These are phyloP conservation scores for Sarcomyxa edulis DNA, from an alignment of 768 basidiomycete species.

Conservation along the genomic window DNA sequence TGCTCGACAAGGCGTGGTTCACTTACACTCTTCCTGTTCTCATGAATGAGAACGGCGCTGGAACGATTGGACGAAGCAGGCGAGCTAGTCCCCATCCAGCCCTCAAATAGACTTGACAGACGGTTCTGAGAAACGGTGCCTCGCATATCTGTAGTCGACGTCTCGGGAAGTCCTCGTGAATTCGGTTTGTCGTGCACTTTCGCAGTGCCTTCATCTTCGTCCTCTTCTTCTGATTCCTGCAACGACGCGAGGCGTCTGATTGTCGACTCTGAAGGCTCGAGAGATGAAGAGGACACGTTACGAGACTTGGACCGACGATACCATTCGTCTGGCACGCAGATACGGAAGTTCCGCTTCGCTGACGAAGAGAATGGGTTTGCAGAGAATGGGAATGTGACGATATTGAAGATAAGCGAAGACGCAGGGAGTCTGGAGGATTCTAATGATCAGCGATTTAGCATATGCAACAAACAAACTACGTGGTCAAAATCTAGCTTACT, in stretches of 20 bases:
- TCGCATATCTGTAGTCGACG: slow-evolving; percentile 41
- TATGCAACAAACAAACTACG: background rate
- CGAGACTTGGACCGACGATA: slow-evolving; percentile 65
- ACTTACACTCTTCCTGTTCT: slow-evolving; percentile 60
- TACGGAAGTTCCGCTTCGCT: slow-evolving; percentile 43
- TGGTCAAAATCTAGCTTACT: slow-evolving; percentile 43
- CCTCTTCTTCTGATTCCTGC: slow-evolving; percentile 40
- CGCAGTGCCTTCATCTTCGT: slow-evolving; percentile 54
- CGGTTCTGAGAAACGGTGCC: slow-evolving; percentile 53
- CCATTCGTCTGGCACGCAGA: slow-evolving; percentile 79
- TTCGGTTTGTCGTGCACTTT: slow-evolving; percentile 30
- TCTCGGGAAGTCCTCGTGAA: slow-evolving; percentile 7
- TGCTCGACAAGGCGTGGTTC: slow-evolving; percentile 61
- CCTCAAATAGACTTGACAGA: slow-evolving; percentile 61
- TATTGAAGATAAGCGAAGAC: slow-evolving; percentile 35
- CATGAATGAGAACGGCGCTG: slow-evolving; percentile 24
- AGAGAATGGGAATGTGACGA: slow-evolving; percentile 33
- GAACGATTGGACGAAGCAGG: slow-evolving; percentile 30
- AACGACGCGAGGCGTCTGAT: slow-evolving; percentile 43
- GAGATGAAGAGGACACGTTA: slow-evolving; percentile 35
- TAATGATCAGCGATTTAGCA: slow-evolving; percentile 17
- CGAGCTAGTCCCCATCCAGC: slow-evolving; percentile 51
- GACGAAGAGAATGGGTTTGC: slow-evolving; percentile 36
- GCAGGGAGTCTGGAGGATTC: slow-evolving; percentile 40
- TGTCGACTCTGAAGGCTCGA: slow-evolving; percentile 47